Evolutionary conservation across 345 rosid species (phyloP).

Genomic region (Heritiera littoralis): DNA sequence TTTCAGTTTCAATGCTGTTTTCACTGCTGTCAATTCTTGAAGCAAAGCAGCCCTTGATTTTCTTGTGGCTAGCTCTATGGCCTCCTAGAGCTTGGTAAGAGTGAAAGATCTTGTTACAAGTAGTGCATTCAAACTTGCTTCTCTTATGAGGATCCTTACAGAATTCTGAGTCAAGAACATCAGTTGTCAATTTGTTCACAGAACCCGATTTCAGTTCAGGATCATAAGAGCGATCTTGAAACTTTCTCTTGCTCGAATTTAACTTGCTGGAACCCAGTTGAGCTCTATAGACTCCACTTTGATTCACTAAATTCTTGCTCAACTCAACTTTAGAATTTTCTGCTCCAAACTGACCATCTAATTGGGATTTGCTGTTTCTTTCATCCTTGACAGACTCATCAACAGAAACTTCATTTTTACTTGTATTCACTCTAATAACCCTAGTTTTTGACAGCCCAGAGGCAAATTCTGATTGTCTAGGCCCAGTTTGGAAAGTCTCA

Average conservation of each 20-base stretch:
- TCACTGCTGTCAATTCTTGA: slow-evolving; percentile 39
- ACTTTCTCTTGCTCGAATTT: slow-evolving; percentile 33
- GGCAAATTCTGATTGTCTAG: slow-evolving; percentile 21
- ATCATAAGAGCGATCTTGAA: slow-evolving; percentile 19
- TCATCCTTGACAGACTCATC: slow-evolving; percentile 10
- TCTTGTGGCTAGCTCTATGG: slow-evolving; percentile 78
- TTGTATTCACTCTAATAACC: background rate
- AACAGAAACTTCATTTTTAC: slow-evolving; percentile 11
- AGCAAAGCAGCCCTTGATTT: slow-evolving; percentile 38
- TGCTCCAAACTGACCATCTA: slow-evolving; percentile 20
- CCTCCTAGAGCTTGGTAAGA: slow-evolving; percentile 94
- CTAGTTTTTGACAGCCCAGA: slow-evolving; percentile 25
- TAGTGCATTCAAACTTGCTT: slow-evolving; percentile 60
- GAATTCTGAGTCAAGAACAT: slow-evolving; percentile 27
- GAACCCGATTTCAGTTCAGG: slow-evolving; percentile 30
- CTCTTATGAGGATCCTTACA: slow-evolving; percentile 29
- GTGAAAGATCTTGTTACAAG: slow-evolving; percentile 63
- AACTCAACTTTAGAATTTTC: slow-evolving; percentile 25
- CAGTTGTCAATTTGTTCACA: slow-evolving; percentile 15
- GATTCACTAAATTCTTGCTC: slow-evolving; percentile 16
- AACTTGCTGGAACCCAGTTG: slow-evolving; percentile 15
- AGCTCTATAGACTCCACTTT: slow-evolving; percentile 24
- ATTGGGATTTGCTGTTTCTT: slow-evolving; percentile 12
- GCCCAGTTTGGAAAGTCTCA: slow-evolving; percentile 8
- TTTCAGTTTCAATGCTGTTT: slow-evolving; percentile 34